A percentile compares a stretch with the other conserved stretches of the same genome.
These are phyloP conservation scores for Tylopilus felleus DNA, from an alignment of 768 basidiomycete genomes.

Conservation along the genomic window DNA sequence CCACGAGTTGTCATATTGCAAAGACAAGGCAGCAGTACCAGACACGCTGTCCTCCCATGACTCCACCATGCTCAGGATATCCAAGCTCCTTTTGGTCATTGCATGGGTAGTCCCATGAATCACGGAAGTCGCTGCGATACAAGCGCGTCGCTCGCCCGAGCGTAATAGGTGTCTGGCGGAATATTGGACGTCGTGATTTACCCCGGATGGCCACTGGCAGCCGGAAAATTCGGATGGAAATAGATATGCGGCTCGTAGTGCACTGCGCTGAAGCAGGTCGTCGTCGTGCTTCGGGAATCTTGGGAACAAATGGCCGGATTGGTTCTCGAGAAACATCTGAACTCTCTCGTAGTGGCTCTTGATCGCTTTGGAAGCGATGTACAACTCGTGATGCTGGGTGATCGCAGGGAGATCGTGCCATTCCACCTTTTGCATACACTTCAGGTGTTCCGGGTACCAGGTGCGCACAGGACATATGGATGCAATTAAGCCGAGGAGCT, in stretches of 20 bases:
- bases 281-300: slow-evolving; percentile 4
- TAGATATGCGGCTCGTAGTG: slow-evolving; percentile 9
- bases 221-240: slow-evolving; percentile 8
- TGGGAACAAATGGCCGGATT: background rate
- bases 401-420: slow-evolving; percentile 25
- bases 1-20: slow-evolving; percentile 29
- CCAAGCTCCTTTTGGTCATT: too few species aligned
- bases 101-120: background rate
- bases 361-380: slow-evolving; percentile 25
- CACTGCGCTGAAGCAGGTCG: slow-evolving; percentile 18
- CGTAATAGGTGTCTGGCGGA: slow-evolving; percentile 5
- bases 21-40: background rate
- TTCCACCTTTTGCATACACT: slow-evolving; percentile 39
- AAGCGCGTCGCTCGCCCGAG: slow-evolving; percentile 13
- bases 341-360: slow-evolving; percentile 24
- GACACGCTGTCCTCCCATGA: slow-evolving; percentile 3
- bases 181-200: slow-evolving; percentile 11
- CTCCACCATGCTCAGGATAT: slow-evolving; percentile 7
- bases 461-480: slow-evolving; percentile 32
- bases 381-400: slow-evolving; percentile 34
- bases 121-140: slow-evolving; percentile 7
- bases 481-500: slow-evolving; percentile 33
- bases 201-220: background rate
- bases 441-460: slow-evolving; percentile 38
- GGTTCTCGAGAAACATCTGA: slow-evolving; percentile 9